These are phyloP conservation scores for Backusella mclennaniae DNA, from an alignment of 192 early-diverging fungal species.

Conservation along the genomic window DNA sequence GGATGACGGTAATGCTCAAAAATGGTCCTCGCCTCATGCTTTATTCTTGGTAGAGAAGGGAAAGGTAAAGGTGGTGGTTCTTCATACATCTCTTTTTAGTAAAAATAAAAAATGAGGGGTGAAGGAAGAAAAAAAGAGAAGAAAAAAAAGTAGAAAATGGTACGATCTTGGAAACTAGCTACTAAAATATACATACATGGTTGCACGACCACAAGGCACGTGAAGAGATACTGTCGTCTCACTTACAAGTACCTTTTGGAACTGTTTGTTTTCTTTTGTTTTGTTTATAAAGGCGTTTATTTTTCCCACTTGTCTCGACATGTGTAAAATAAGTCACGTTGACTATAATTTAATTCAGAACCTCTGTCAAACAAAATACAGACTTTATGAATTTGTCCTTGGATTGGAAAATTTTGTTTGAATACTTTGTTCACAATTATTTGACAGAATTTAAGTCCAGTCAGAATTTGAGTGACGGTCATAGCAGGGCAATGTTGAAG, in stretches of 20 bases:
- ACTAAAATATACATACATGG: conserved; percentile 5
- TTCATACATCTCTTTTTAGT: conserved; percentile 5
- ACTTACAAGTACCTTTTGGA: background rate
- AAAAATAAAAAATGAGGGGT: background rate
- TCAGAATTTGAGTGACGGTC: background rate
- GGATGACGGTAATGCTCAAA: background rate
- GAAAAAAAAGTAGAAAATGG: background rate
- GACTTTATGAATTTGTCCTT: background rate
- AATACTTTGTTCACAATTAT: too few relatives aligned
- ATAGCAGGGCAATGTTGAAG: background rate
- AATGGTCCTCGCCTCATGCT: conserved; percentile 1
- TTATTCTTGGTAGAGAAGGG: conserved; percentile 12
- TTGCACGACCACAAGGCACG: conserved; percentile 5
- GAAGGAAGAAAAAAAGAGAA: background rate
- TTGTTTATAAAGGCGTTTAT: conserved; percentile 1
- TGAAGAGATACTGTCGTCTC: background rate
- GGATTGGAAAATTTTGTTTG: background rate
- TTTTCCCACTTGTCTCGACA: background rate
- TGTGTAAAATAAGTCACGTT: background rate
- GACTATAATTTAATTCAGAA: background rate
- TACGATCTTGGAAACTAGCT: background rate
- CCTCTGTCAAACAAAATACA: background rate
- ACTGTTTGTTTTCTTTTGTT: background rate
- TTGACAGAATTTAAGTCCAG: background rate
- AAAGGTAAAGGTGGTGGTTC: conserved; percentile 20